Percentiles rank a stretch among this genome's conserved stretches.
These are phyloP conservation scores for Cicer arietinum DNA, from an alignment of 306 rosid genomes.

Conservation along the genomic window DNA sequence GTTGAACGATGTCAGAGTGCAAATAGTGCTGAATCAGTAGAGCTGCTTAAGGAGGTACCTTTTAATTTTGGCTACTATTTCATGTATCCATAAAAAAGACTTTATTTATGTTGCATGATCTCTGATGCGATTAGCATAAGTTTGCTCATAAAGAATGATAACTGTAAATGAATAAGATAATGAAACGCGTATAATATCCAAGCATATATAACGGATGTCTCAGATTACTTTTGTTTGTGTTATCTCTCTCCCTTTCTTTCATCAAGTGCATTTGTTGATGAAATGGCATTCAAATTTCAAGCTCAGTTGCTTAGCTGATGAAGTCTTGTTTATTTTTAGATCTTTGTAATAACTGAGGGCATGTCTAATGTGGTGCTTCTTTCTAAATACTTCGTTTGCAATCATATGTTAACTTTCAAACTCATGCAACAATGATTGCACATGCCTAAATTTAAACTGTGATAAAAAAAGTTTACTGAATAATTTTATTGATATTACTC, in stretches of 20 bases:
- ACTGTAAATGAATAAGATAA: neutral
- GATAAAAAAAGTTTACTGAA: constrained; percentile 17
- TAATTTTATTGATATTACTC: constrained; percentile 44
- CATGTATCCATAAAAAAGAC: constrained; percentile 26
- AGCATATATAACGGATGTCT: constrained; percentile 28
- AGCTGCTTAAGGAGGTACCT: constrained; percentile 90
- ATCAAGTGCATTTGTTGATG: neutral
- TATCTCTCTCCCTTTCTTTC: constrained; percentile 18
- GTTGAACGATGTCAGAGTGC: constrained; percentile 72
- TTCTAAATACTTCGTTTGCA: constrained; percentile 31
- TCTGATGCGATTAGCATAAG: constrained; percentile 24
- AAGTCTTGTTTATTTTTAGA: too few species aligned
- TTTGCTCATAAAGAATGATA: constrained; percentile 30
- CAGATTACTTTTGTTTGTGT: neutral
- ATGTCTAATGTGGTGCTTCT: constrained; percentile 7
- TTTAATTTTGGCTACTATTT: constrained; percentile 43
- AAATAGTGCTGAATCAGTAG: constrained; percentile 77
- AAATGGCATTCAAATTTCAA: constrained; percentile 13
- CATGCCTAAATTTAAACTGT: constrained; percentile 26
- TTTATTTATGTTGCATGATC: constrained; percentile 32
- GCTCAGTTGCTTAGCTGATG: too few species aligned
- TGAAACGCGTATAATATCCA: constrained; percentile 32
- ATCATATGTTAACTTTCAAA: constrained; percentile 27
- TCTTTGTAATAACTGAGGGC: too few species aligned
- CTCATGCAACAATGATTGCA: constrained; percentile 33